Evolutionary conservation across 2,329 filamentous ascomycete species (phyloP), one percentile per base, ranked within the genome.

Genomic region (Sclerotiophoma versabilis): DNA sequence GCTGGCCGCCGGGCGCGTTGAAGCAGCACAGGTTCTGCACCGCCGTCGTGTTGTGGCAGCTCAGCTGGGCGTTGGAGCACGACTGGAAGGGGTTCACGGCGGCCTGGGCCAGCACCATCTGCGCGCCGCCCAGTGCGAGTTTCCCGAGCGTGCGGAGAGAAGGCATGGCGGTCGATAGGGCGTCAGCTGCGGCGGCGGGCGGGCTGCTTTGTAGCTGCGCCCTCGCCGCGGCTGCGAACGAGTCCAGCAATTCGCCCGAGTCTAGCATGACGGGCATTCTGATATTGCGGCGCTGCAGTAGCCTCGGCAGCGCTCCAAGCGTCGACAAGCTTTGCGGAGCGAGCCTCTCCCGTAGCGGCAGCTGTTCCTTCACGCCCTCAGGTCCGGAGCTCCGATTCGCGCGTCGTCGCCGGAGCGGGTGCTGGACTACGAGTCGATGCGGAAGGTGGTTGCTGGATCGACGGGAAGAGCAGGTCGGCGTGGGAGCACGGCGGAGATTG

Each of bases 21-120:
- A 91, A 89, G 75, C 90, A 92, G 77, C 90, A 92, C 6, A 86
- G 83, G 66, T 92, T 80, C 44, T 80, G 71, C n/a, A 84, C 81
- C 7, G 76, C 74, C 3, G 85, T 85, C 5, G 81, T 83, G 66
- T 87, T 87, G 52, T 86, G 83, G 68, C 88, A 91, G 64, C 85
- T 88, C 46, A 88, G 68, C 57, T 80, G 78, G 7, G 75, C 73
- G 57, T 76, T 74, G 10, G 72, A 59, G 51, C 74, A 76, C 32
- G 67, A 55, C 54, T 59, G 38, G 34, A 70, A 47, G 15, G 63
- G 57, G 36, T 47, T 57, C 37, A 52, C 27, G 12, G 38, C 54
- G 25, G 49, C 44, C 43, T 48, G 47, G 7, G 46, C 71, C 64
- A 68, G 59, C 10, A 72, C 72, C 45, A 53, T 42, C 45, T 54